Percentiles rank a stretch among this genome's conserved stretches.
Evolutionary conservation across 768 basidiomycete species (phyloP).

Genomic region (Kwoniella europaea): DNA sequence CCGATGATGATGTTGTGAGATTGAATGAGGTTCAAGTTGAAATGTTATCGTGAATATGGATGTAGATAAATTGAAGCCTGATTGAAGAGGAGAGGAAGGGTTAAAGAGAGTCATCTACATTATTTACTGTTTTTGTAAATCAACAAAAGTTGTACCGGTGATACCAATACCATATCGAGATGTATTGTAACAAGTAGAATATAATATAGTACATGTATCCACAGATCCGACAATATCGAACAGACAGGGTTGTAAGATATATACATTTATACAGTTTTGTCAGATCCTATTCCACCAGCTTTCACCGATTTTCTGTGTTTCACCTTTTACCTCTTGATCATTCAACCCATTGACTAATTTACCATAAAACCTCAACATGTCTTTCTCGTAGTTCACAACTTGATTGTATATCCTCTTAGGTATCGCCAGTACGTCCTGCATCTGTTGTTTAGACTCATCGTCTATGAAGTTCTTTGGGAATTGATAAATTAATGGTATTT

Average conservation of each 20-base stretch:
- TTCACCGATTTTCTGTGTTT: neutral
- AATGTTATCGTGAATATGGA: neutral
- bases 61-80: neutral
- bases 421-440: neutral
- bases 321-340: neutral
- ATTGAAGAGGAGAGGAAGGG: neutral
- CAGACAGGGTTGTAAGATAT: neutral
- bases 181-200: neutral
- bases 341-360: neutral
- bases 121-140: neutral
- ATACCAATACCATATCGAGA: neutral
- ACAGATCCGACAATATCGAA: neutral
- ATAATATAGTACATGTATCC: neutral
- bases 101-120: neutral
- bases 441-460: neutral
- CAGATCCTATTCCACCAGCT: neutral
- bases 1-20: neutral
- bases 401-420: neutral
- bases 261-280: neutral
- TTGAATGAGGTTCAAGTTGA: conserved; percentile 5
- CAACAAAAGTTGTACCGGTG: neutral
- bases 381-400: neutral
- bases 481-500: neutral
- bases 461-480: too few relatives aligned
- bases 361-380: neutral